Evolutionary conservation across 441 rosid genomes (phyloP).

Genomic region (Mallotus repandus): DNA sequence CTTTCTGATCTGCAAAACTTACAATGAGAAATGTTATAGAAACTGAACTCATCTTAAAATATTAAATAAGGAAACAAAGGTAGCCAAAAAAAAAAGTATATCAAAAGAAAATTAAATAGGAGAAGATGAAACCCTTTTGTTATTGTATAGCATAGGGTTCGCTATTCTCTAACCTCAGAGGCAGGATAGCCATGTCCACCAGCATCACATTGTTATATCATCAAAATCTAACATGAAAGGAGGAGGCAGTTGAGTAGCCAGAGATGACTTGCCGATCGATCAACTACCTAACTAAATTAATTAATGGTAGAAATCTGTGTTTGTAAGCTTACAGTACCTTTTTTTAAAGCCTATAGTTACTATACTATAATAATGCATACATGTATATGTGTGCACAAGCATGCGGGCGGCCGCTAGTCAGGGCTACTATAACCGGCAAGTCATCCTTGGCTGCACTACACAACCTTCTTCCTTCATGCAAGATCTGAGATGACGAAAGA

Average conservation of each 20-base stretch:
- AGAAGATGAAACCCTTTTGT: too few species aligned
- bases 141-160: too few species aligned
- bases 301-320: not conserved
- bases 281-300: not conserved
- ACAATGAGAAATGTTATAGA: not conserved
- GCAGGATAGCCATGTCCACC: not conserved
- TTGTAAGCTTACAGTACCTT: too few species aligned
- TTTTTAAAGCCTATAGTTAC: too few species aligned
- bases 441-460: slow-evolving; percentile 90
- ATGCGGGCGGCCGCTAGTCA: not conserved
- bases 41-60: not conserved
- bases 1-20: not conserved
- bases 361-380: too few species aligned
- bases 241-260: slow-evolving; percentile 61
- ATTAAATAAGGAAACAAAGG: not conserved
- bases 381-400: not conserved
- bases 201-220: slow-evolving; percentile 21
- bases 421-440: slow-evolving; percentile 52
- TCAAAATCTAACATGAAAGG: slow-evolving; percentile 64
- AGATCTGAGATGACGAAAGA: slow-evolving; percentile 52
- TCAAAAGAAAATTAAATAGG: too few species aligned
- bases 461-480: slow-evolving; percentile 62
- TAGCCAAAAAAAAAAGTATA: not conserved
- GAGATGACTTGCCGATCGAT: slow-evolving; percentile 56
- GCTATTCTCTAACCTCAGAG: not conserved